Evolutionary conservation across 164 flowering plant species (phyloP), one percentile per base, ranked within the genome.

Genomic region (Vitis cinerea): DNA sequence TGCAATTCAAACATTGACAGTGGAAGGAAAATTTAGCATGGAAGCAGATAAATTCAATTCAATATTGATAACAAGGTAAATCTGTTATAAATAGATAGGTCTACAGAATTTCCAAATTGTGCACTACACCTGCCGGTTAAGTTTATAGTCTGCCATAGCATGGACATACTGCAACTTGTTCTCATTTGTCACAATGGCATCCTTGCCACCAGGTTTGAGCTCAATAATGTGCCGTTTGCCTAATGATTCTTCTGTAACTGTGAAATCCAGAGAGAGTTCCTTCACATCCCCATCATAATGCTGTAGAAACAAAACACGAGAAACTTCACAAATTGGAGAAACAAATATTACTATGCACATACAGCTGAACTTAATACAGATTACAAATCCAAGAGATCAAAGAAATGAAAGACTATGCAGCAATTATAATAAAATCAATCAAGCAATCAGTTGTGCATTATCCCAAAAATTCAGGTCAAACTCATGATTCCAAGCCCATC

Each of bases 111-210:
- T 49, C 23, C 29, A 56, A 47, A 60, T 15, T 48, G 51, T 15
- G 72, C 44, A 15, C 48, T 52, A 59, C 9, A 92, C 99, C 95
- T 93, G 97, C 8, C 92, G 82, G 74, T 96, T 96, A 62, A 96
- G 97, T 83, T 96, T 96, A 80, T 90, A 93, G 73, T 96, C 98
- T 47, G 98, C 99, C 68, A 96, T 87, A 52, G 98, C 99, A 83
- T 96, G 94, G 68, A 96, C 74, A 76, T 96, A 96, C 74, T 93
- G 98, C 88, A 93, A 80, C 79, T 90, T 93, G 80, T 96, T 96
- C 72, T 93, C 97, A 82, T 93, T 89, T 61, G 98, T 93, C 69
- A 96, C 99, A 77, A 68, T 66, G 17, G 77, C 64, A 79, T 93
- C 96, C 77, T 87, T 90, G 54, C 99, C 99, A 61, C 97, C 98